A percentile compares a stretch with the other conserved stretches of the same genome.
Evolutionary conservation across 768 basidiomycete species (phyloP).

Genomic region (Kwoniella sp.): DNA sequence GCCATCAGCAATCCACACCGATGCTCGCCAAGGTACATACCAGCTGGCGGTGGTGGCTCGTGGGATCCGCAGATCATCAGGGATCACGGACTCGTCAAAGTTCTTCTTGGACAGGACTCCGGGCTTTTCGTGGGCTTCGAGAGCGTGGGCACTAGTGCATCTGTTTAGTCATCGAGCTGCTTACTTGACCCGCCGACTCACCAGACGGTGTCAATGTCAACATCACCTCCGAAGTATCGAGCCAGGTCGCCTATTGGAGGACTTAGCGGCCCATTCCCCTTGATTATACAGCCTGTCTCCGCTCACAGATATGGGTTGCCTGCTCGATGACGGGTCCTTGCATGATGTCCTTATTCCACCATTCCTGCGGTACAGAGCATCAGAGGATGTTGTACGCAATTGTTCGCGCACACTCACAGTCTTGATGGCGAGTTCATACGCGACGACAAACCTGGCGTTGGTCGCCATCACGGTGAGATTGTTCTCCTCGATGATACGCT

Average conservation of each 20-base stretch:
- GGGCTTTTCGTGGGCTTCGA: constrained; percentile 86
- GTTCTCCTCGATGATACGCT: constrained; percentile 87
- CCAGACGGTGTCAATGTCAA: constrained; percentile 62
- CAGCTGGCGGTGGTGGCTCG: constrained; percentile 91
- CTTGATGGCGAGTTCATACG: constrained; percentile 38
- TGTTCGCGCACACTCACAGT: constrained; percentile 15
- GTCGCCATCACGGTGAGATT: constrained; percentile 65
- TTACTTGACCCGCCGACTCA: constrained; percentile 45
- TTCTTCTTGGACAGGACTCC: constrained; percentile 71
- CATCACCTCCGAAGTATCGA: constrained; percentile 91
- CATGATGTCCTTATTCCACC: constrained; percentile 46
- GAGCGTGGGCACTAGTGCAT: constrained; percentile 61
- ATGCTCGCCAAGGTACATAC: constrained; percentile 44
- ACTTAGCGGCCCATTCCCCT: too few relatives aligned
- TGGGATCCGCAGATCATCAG: constrained; percentile 82
- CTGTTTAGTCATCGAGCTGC: not conserved
- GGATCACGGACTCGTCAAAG: constrained; percentile 77
- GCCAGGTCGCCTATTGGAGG: constrained; percentile 65
- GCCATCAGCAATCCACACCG: not conserved
- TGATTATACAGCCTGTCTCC: too few relatives aligned
- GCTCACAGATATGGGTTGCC: constrained; percentile 81
- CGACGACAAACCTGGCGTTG: constrained; percentile 28
- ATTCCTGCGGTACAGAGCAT: constrained; percentile 28
- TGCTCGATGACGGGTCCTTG: constrained; percentile 49
- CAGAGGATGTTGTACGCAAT: not conserved